phyloP scores from a whole-genome alignment of 441 rosid species.

The Daphne laureola region DNA sequence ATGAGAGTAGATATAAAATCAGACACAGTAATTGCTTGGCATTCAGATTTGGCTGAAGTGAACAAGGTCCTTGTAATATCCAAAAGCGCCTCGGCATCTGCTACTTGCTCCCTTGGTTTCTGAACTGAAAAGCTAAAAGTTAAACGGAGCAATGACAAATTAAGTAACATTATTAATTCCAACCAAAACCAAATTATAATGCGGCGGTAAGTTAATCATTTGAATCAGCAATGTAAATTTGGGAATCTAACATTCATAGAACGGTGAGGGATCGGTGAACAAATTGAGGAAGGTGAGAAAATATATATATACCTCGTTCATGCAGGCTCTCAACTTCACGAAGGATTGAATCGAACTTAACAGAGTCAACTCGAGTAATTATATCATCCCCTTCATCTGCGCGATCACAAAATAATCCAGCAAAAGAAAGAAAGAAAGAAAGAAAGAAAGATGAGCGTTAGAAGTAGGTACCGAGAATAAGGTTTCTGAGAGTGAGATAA shows the following conservation, averaged over 20 bases:
- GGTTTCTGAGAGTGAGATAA: constrained; percentile 28
- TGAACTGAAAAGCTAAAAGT: constrained; percentile 15
- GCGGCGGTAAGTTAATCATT: no score
- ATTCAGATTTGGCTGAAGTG: constrained; percentile 20
- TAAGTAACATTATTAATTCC: background rate
- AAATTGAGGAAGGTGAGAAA: background rate
- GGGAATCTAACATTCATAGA: no score
- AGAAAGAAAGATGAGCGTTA: background rate
- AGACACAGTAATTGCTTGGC: constrained; percentile 15
- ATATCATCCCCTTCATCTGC: constrained; percentile 34
- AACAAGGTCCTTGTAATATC: constrained; percentile 18
- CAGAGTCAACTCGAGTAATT: constrained; percentile 23
- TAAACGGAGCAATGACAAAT: background rate
- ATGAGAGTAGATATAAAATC: constrained; percentile 18
- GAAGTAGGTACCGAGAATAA: constrained; percentile 20
- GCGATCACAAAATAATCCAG: background rate
- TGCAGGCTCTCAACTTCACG: constrained; percentile 32
- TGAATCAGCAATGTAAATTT: background rate
- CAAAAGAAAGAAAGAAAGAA: background rate
- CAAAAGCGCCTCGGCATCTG: constrained; percentile 27
- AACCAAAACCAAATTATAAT: no score
- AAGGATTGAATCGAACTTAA: constrained; percentile 24
- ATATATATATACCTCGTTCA: constrained; percentile 22
- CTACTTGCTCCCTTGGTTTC: constrained; percentile 25
- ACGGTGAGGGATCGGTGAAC: no score